Percentiles rank a stretch among this genome's conserved stretches.
Conservation (phyloP, 2,329 filamentous ascomycete species). For the Calonectria pseudoturangicola region DNA sequence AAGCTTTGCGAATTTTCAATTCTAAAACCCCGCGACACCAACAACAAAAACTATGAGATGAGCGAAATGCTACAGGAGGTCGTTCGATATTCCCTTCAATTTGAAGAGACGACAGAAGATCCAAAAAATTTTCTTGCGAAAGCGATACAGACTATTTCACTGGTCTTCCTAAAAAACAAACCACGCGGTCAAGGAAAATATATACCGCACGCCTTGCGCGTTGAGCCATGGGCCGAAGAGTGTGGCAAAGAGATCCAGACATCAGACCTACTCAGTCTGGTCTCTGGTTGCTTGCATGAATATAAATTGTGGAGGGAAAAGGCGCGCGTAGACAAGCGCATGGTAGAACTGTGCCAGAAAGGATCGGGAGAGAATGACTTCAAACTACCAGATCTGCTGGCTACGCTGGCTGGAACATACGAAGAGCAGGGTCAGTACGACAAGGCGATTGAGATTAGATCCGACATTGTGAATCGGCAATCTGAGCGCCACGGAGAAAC, state of each 20-base stretch:
- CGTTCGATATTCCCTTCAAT: background rate
- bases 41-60: background rate
- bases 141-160: background rate
- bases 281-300: background rate
- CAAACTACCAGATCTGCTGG: background rate
- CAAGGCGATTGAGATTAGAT: background rate
- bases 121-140: background rate
- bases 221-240: background rate
- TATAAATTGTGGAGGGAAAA: slow-evolving; percentile 8
- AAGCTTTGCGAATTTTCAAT: background rate
- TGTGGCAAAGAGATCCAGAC: too few relatives aligned
- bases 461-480: background rate
- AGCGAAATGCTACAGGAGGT: slow-evolving; percentile 1
- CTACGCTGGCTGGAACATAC: background rate
- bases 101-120: background rate
- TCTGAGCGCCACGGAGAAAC: background rate
- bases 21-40: background rate
- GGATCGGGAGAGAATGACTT: background rate
- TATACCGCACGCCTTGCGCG: background rate
- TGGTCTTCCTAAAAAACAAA: background rate
- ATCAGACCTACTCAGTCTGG: background rate
- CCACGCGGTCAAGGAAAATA: too few relatives aligned
- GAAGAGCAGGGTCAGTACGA: slow-evolving; percentile 1
- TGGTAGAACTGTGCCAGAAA: background rate
- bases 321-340: background rate